Base-by-base conservation (phyloP, 2,329 filamentous ascomycete genomes). In the Didymosphaeria variabile region DNA sequence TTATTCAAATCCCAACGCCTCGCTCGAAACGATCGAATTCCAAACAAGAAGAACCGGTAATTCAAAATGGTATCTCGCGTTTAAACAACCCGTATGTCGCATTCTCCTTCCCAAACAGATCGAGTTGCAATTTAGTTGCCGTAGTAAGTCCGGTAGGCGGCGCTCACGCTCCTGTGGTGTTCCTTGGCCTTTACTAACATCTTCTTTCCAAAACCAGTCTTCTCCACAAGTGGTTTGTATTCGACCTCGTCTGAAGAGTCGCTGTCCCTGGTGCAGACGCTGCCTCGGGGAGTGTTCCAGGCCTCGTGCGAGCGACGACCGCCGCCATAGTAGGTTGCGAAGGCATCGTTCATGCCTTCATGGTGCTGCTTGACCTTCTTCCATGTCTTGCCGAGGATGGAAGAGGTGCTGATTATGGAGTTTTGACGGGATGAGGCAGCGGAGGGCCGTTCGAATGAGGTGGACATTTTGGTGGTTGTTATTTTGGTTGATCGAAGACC, bases 371-470 rank as follows among this genome's bases (percentile, higher is more conserved):
- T 55, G 36, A 55, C 34, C 38, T 44, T 44, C 36, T 45, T 55
- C 52, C 52, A 55, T 9, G 52, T 38, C 52, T 55, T 55, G 52
- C 38, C 32, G 23, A 55, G 52, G 17, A 17, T 55, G 38, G 52
- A 55, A 45, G 52, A 32, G 17, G 38, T 55, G 52, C 52, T 55
- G 26, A 26, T 45, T 13, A 26, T 55, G 13, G 52, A 55, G 23
- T 55, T 45, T 17, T 44, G 38, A 10, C 52, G 52, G 19, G 52
- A 44, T 15, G 52, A 29, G 13, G 52, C 29, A 21, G 29, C 38
- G 19, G 52, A 55, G 26, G 52, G 17, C 17, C 26, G 94, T 78
- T 89, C 93, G 38, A 78, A 98, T 19, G 52, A 55, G 38, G 52
- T 55, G 19, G 52, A 34, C 52, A 55, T 55, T 32, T 45, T 55